Percentiles rank a stretch among this genome's conserved stretches.
Conservation (phyloP, 2,329 filamentous ascomycete species). For the Aspergillus nomiae region DNA sequence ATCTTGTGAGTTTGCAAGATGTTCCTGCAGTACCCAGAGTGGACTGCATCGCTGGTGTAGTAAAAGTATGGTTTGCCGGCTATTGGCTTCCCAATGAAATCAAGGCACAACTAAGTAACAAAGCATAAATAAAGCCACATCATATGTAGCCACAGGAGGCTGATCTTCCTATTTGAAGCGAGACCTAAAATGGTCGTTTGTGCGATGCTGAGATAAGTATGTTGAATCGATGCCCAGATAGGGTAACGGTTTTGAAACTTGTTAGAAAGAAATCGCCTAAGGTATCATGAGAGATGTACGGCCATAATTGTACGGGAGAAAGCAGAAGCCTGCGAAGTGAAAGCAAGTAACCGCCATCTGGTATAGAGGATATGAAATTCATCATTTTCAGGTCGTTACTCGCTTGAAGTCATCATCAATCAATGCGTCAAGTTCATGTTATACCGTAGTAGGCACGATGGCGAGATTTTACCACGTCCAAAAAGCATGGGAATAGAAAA, state of each 20-base stretch:
- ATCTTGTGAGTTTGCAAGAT: conserved; percentile 62
- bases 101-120: background rate
- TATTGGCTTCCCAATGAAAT: background rate
- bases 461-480: background rate
- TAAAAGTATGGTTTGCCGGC: background rate
- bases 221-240: background rate
- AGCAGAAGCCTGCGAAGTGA: background rate
- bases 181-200: background rate
- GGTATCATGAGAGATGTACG: conserved; percentile 2
- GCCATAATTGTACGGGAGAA: background rate
- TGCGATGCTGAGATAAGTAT: background rate
- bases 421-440: conserved; percentile 14
- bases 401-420: conserved; percentile 22
- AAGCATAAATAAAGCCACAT: background rate
- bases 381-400: conserved; percentile 25
- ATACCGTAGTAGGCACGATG: background rate
- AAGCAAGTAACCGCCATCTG: conserved; percentile 4
- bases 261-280: background rate
- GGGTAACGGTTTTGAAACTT: background rate
- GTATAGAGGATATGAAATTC: conserved; percentile 13
- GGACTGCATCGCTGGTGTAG: conserved; percentile 69
- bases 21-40: conserved; percentile 72
- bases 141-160: conserved; percentile 1
- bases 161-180: background rate
- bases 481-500: background rate